These are phyloP conservation scores for Delitschia confertaspora DNA, from an alignment of 495 filamentous ascomycete species.

Conservation along the genomic window DNA sequence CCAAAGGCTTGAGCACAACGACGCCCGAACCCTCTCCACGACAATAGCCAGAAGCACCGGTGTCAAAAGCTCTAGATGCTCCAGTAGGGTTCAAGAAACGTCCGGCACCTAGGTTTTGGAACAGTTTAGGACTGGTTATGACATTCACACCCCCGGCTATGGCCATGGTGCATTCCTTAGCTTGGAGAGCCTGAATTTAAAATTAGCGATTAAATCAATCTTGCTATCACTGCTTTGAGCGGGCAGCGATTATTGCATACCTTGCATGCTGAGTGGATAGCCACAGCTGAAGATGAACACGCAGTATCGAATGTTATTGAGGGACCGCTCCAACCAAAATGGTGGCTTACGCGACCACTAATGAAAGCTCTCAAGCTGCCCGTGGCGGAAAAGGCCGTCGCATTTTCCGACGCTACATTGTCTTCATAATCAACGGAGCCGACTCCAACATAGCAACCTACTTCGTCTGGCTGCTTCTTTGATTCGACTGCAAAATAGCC, in stretches of 20 bases:
- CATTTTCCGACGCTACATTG: not conserved
- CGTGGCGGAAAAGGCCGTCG: conserved; percentile 3
- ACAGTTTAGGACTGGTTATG: not conserved
- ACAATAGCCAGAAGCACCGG: conserved; percentile 38
- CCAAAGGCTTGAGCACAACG: conserved; percentile 36
- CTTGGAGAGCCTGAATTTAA: not conserved
- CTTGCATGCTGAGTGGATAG: conserved; percentile 15
- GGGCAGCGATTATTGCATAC: too few relatives aligned
- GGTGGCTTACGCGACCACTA: conserved; percentile 5
- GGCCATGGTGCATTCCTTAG: conserved; percentile 6
- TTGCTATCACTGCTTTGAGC: too few relatives aligned
- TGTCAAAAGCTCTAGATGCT: conserved; percentile 33
- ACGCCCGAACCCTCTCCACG: conserved; percentile 40
- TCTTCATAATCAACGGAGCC: conserved; percentile 2
- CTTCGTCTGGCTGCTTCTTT: too few relatives aligned
- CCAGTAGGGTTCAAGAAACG: conserved; percentile 13
- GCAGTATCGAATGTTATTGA: conserved; percentile 14
- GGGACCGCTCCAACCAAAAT: conserved; percentile 14
- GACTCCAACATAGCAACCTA: conserved; percentile 15
- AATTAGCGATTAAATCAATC: too few relatives aligned
- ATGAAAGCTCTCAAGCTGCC: conserved; percentile 4
- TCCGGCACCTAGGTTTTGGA: conserved; percentile 4
- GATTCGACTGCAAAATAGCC: not conserved
- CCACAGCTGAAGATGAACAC: conserved; percentile 10
- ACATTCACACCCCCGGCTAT: conserved; percentile 13